Evolutionary conservation across 768 basidiomycete genomes (phyloP).

Genomic region (Harrya chromipes): DNA sequence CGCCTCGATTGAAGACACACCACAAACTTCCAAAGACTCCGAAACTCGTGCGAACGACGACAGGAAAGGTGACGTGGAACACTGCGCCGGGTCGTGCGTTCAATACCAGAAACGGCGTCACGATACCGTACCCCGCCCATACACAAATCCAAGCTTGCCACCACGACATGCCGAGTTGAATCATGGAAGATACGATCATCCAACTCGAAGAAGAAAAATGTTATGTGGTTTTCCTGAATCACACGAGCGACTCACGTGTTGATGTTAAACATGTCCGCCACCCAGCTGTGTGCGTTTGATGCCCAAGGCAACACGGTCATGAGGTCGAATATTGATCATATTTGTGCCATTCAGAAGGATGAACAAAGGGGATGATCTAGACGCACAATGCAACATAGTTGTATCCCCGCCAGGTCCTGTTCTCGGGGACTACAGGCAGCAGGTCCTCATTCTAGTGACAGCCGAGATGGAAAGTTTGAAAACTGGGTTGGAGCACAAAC

Average conservation of each 20-base stretch:
- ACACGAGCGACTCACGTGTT: conserved; percentile 52
- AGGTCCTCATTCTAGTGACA: conserved; percentile 63
- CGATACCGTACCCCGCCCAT: conserved; percentile 58
- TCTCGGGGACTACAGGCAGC: conserved; percentile 58
- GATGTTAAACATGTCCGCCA: conserved; percentile 78
- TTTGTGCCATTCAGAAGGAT: neutral
- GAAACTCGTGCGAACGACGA: conserved; percentile 72
- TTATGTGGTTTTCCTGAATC: neutral
- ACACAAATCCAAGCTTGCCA: conserved; percentile 86
- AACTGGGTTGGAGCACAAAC: conserved; percentile 2
- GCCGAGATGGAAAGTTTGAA: conserved; percentile 14
- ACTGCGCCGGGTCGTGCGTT: conserved; percentile 78
- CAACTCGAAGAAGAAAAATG: conserved; percentile 39
- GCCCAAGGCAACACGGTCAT: conserved; percentile 1
- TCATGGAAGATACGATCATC: conserved; percentile 79
- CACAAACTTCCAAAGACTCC: conserved; percentile 76
- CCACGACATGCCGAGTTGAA: conserved; percentile 70
- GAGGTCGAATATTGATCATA: no score
- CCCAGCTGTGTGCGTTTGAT: conserved; percentile 51
- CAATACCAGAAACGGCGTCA: conserved; percentile 68
- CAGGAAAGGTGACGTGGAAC: conserved; percentile 75
- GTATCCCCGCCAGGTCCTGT: conserved; percentile 62
- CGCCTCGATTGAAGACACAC: conserved; percentile 75
- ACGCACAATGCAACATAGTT: conserved; percentile 67
- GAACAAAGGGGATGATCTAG: neutral